phyloP scores from a whole-genome alignment of 2,329 filamentous ascomycete species.

The Rhinocladiella similis region DNA sequence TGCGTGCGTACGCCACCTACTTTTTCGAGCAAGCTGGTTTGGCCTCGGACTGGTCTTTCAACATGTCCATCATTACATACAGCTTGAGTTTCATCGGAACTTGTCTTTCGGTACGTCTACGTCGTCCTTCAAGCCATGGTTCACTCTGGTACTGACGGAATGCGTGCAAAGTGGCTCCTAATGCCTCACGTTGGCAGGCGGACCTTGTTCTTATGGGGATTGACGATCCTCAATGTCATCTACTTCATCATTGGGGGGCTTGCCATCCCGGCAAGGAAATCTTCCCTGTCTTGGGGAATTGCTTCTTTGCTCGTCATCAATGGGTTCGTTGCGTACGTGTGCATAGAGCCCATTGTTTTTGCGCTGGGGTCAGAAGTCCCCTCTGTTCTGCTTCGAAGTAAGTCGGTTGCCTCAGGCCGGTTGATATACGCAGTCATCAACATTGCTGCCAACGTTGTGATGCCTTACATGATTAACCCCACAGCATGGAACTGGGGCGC shows the following conservation, averaged over 20 bases:
- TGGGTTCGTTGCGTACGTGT: slow-evolving; percentile 56
- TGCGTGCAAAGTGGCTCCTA: slow-evolving; percentile 27
- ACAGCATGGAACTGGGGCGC: slow-evolving; percentile 43
- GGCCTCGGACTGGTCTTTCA: slow-evolving; percentile 36
- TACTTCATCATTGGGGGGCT: slow-evolving; percentile 32
- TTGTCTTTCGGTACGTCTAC: slow-evolving; percentile 9
- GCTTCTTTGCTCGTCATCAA: slow-evolving; percentile 54
- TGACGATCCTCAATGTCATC: slow-evolving; percentile 55
- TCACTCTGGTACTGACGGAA: neutral
- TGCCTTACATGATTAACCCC: slow-evolving; percentile 31
- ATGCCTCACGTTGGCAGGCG: slow-evolving; percentile 35
- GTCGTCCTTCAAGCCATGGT: slow-evolving; percentile 6
- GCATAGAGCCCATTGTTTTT: slow-evolving; percentile 56
- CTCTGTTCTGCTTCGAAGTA: slow-evolving; percentile 55
- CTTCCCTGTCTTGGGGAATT: slow-evolving; percentile 32
- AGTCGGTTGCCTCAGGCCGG: slow-evolving; percentile 56
- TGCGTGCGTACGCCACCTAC: slow-evolving; percentile 49
- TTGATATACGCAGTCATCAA: slow-evolving; percentile 51
- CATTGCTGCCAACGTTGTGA: slow-evolving; percentile 40
- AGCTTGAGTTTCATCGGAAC: slow-evolving; percentile 32
- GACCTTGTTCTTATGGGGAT: slow-evolving; percentile 39
- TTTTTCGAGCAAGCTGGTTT: slow-evolving; percentile 44
- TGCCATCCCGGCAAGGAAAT: slow-evolving; percentile 24
- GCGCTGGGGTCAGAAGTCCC: slow-evolving; percentile 55
- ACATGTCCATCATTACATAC: slow-evolving; percentile 37